phyloP scores from a whole-genome alignment of 2,329 filamentous ascomycete species.

The Fusarium robinianum region DNA sequence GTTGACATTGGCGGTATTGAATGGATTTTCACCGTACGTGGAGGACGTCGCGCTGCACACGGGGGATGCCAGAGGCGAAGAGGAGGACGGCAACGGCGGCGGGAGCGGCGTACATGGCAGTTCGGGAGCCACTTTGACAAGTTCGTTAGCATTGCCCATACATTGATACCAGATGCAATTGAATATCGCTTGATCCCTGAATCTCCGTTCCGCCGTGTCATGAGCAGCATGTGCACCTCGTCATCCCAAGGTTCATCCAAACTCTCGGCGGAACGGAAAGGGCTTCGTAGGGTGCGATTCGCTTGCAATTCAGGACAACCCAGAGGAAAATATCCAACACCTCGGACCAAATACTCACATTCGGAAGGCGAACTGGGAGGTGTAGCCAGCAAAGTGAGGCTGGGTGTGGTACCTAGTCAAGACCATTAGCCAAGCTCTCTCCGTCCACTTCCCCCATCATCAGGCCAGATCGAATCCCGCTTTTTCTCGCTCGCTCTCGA shows the following conservation, averaged over 20 bases:
- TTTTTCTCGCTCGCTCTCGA: conserved; percentile 1
- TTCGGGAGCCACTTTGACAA: conserved; percentile 52
- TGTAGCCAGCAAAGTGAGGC: conserved; percentile 59
- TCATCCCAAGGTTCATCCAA: conserved; percentile 8
- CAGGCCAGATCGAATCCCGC: neutral
- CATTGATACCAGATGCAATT: too few species aligned
- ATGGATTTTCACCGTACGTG: conserved; percentile 46
- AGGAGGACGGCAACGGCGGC: conserved; percentile 62
- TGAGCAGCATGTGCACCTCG: too few species aligned
- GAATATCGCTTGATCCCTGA: too few species aligned
- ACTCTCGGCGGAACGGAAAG: conserved; percentile 32
- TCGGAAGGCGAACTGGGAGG: conserved; percentile 50
- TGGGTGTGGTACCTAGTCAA: conserved; percentile 61
- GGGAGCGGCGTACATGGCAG: conserved; percentile 61
- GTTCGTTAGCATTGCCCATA: conserved; percentile 19
- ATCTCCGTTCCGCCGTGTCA: too few species aligned
- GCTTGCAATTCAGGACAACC: conserved; percentile 10
- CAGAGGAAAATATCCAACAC: too few species aligned
- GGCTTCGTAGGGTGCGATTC: conserved; percentile 12
- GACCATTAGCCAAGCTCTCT: conserved; percentile 35
- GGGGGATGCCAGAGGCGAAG: conserved; percentile 65
- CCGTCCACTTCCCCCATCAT: conserved; percentile 10
- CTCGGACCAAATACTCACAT: conserved; percentile 60
- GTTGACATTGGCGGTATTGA: neutral
- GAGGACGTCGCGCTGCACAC: conserved; percentile 63